These are phyloP conservation scores for Ceriops decandra DNA, from an alignment of 345 rosid genomes.

Conservation along the genomic window DNA sequence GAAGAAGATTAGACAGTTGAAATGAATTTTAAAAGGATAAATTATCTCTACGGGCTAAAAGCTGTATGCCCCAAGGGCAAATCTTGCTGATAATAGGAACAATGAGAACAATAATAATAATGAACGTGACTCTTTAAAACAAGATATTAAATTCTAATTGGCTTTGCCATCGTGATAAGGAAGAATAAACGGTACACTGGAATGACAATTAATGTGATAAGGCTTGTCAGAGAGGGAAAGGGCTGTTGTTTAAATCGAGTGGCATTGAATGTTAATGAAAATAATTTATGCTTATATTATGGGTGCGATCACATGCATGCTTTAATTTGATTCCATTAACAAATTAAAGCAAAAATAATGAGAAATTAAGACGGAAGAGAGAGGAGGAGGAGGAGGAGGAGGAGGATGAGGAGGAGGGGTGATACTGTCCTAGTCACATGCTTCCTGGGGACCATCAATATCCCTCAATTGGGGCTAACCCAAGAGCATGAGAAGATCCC, in stretches of 20 bases:
- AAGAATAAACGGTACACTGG: slow-evolving; percentile 21
- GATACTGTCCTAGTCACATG: slow-evolving; percentile 40
- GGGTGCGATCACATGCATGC: slow-evolving; percentile 53
- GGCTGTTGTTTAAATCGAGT: neutral
- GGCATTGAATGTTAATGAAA: slow-evolving; percentile 8
- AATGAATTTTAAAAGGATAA: too few species aligned
- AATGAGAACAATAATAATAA: neutral
- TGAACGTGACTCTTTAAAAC: slow-evolving; percentile 1
- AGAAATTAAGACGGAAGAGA: slow-evolving; percentile 7
- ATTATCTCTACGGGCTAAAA: too few species aligned
- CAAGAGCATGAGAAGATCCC: slow-evolving; percentile 50
- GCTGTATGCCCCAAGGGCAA: too few species aligned
- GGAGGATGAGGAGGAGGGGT: slow-evolving; percentile 2
- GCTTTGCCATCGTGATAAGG: slow-evolving; percentile 19
- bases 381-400: slow-evolving; percentile 6
- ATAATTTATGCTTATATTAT: slow-evolving; percentile 23
- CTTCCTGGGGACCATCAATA: slow-evolving; percentile 48
- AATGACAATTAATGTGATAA: neutral
- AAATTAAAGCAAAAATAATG: slow-evolving; percentile 18
- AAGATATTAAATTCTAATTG: neutral
- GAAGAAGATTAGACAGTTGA: too few species aligned
- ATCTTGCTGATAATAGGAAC: too few species aligned
- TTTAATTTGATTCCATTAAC: slow-evolving; percentile 56
- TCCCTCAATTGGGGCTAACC: slow-evolving; percentile 19
- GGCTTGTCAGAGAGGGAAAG: neutral